Base-by-base conservation (phyloP, 2,329 filamentous ascomycete genomes). In the Biscogniauxia mediterranea region DNA sequence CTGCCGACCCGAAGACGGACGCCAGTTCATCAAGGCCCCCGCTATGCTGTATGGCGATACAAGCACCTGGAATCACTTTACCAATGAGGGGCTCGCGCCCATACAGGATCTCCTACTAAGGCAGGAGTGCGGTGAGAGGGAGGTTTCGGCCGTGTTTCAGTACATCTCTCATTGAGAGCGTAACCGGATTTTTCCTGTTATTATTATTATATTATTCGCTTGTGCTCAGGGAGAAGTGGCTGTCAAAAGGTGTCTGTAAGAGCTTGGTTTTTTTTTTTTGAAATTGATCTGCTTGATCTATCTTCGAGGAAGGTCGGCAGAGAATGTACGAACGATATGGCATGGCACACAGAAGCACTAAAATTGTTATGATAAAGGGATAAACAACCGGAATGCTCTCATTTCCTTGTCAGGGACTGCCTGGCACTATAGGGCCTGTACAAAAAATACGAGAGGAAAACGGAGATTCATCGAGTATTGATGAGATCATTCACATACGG, bases 11-110 rank as follows among this genome's bases (percentile, higher is more conserved):
- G 92, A 46, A 11, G 38, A 96, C 70, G 94, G 94, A 0, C 89
- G 84, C 63, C 95, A 99, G 77, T 86, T 85, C 65, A 85, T 97
- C 72, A 98, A 97, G 75, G 92, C 94, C 1, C 91, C 91, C 3
- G 95, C 95, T 1, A 94, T 98, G 89, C 79, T 99, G 62, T 99
- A 99, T 72, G 95, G 95, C 57, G 95, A 99, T 72, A 98, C 95
- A 21, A 98, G 93, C 77, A 94, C 92, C n/a, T 99, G 95, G 95
- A 99, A 99, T 72, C 95, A 99, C 76, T 96, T 97, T 77, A 85
- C 90, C 52, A 97, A 97, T 70, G 85, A 88, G 3, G 89, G 86
- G 0, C 77, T 99, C 72, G 85, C 86, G 65, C 84, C 85, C 62
- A 99, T 99, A 61, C 94, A 99, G 76, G 95, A 99, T 79, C 77